A percentile compares a stretch with the other conserved stretches of the same genome.
phyloP scores from a whole-genome alignment of 2,329 filamentous ascomycete species.

The Fusarium palustre region DNA sequence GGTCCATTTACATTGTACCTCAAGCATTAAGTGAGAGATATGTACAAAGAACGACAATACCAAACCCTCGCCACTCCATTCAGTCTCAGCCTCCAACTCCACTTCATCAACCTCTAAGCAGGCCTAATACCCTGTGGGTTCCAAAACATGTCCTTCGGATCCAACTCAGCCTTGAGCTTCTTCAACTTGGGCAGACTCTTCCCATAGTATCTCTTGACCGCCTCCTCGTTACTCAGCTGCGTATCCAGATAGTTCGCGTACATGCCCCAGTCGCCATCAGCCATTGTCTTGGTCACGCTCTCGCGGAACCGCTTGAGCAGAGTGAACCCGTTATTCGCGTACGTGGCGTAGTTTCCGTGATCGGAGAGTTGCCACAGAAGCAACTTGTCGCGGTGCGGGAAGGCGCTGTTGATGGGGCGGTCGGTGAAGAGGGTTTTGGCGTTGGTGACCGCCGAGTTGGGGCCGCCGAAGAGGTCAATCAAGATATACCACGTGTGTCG shows the following conservation, averaged over 20 bases:
- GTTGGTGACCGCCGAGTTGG: constrained; percentile 53
- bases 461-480: constrained; percentile 50
- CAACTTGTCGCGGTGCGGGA: constrained; percentile 58
- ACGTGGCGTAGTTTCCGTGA: constrained; percentile 45
- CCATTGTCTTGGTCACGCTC: constrained; percentile 48
- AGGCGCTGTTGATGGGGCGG: constrained; percentile 49
- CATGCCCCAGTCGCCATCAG: constrained; percentile 52
- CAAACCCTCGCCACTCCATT: background rate
- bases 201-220: constrained; percentile 54
- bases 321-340: constrained; percentile 51
- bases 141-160: constrained; percentile 55
- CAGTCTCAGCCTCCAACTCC: background rate
- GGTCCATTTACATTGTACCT: background rate
- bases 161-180: constrained; percentile 52
- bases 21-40: background rate
- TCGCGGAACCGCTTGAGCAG: constrained; percentile 51
- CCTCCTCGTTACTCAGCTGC: constrained; percentile 49
- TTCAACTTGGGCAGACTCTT: constrained; percentile 50
- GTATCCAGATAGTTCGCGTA: constrained; percentile 59
- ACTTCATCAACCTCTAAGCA: background rate
- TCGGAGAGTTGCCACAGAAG: constrained; percentile 65
- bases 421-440: constrained; percentile 9
- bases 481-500: constrained; percentile 42
- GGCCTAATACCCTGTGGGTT: constrained; percentile 52
- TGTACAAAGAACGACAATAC: constrained; percentile 5